Percentiles rank a stretch among this genome's conserved stretches.
phyloP scores from a whole-genome alignment of 768 basidiomycete genomes.

The Suillus subalutaceus region DNA sequence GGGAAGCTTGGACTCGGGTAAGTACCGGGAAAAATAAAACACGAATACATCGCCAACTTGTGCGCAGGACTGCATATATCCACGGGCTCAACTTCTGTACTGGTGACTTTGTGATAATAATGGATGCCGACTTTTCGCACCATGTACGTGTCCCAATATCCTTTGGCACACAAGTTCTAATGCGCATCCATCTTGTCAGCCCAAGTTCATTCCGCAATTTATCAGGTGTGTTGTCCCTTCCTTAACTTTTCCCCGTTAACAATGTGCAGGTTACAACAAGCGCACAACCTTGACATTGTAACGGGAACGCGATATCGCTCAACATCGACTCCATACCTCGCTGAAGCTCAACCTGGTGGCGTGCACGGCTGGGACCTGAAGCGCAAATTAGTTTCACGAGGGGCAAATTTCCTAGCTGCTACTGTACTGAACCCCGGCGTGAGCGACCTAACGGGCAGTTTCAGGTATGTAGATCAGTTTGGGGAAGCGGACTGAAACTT shows the following conservation, averaged over 20 bases:
- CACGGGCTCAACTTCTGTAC: slow-evolving; percentile 88
- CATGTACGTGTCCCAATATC: slow-evolving; percentile 59
- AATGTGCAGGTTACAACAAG: slow-evolving; percentile 66
- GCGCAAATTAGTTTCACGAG: slow-evolving; percentile 84
- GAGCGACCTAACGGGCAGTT: slow-evolving; percentile 89
- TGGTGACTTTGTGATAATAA: slow-evolving; percentile 94
- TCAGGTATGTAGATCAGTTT: slow-evolving; percentile 57
- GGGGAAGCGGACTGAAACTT: slow-evolving; percentile 6
- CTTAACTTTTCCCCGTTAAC: not conserved
- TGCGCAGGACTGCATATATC: slow-evolving; percentile 83
- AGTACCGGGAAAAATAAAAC: slow-evolving; percentile 20
- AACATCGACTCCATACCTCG: slow-evolving; percentile 55
- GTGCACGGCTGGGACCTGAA: slow-evolving; percentile 94
- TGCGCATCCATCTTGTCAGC: slow-evolving; percentile 46
- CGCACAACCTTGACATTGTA: slow-evolving; percentile 90
- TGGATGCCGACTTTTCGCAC: slow-evolving; percentile 97
- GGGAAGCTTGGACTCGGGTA: slow-evolving; percentile 93
- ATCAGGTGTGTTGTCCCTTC: slow-evolving; percentile 56
- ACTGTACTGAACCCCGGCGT: slow-evolving; percentile 85
- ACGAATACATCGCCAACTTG: not conserved
- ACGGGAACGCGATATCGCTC: slow-evolving; percentile 89
- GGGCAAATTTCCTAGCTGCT: slow-evolving; percentile 89
- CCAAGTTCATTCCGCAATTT: slow-evolving; percentile 94
- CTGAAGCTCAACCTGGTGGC: slow-evolving; percentile 73
- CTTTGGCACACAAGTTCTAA: not conserved